Base-by-base conservation (phyloP, 805 yeast genomes). In the Kodamaea kaohsiungensis region DNA sequence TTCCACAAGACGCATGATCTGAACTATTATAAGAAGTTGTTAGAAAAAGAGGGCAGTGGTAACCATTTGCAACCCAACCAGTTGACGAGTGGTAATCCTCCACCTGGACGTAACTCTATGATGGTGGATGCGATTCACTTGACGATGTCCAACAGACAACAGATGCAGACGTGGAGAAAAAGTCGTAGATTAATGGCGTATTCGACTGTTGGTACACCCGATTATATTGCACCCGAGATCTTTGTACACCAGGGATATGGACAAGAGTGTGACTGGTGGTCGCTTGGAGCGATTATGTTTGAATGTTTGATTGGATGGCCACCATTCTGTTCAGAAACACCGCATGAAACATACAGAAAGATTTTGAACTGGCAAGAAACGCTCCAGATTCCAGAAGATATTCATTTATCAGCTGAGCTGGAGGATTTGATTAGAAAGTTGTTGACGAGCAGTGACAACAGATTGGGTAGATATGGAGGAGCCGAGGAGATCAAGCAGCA, bases 241-340 rank as follows among this genome's bases (percentile, higher is more conserved):
- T 91, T 91, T 64, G 78, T 90, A 48, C 91, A 91, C 63, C 95
- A 91, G 73, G 98, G 98, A 4, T 91, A 91, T 70, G 96, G 97
- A 10, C 96, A 91, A 72, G 97, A 91, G 67, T 91, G 98, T 73
- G 98, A 91, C 70, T 91, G 98, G 98, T 91, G 98, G 98, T 88
- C 96, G 7, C 73, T 91, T 46, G 98, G 98, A 30, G 96, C 97
- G 1, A 91, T 91, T 66, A 92, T 91, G 98, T 91, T 88, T 71
- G 98, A 91, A 78, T 91, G 98, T 75, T 75, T 91, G 57, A 89
- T 91, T 56, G 98, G 98, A 33, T 91, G 97, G 96, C 97, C 98
- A 22, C 98, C 98, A 47, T 91, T 91, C 70, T 91, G 97, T 73
- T 86, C 95, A 0, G 97, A 91, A 65, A 89, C 96, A 9, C 96